Percentiles rank a stretch among this genome's conserved stretches.
Evolutionary conservation across 176 grass and related monocot genomes (phyloP).

Genomic region (Rhipidocladum racemiflorum): DNA sequence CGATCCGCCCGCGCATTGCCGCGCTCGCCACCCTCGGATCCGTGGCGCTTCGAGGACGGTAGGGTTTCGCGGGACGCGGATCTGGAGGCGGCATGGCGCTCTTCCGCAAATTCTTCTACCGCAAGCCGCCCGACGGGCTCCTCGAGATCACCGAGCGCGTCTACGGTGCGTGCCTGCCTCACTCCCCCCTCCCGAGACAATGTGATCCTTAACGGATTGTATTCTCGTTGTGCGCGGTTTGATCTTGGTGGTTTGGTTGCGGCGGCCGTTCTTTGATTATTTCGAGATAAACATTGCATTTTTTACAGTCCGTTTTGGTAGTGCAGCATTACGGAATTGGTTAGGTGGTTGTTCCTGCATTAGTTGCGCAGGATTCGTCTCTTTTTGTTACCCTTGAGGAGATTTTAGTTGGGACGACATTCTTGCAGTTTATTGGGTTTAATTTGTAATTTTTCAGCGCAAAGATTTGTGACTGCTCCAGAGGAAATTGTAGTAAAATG

Average conservation of each 20-base stretch:
- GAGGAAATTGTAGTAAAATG: neutral
- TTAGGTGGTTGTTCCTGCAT: neutral
- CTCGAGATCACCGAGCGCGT: conserved; percentile 95
- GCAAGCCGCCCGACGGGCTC: conserved; percentile 94
- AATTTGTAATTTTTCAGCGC: neutral
- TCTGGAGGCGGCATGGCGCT: conserved; percentile 66
- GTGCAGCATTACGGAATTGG: neutral
- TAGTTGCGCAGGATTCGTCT: neutral
- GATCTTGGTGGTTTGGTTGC: neutral
- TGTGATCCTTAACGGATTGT: neutral
- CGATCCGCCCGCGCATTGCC: conserved; percentile 29
- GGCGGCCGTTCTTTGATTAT: neutral
- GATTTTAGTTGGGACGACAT: neutral
- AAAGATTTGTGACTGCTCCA: neutral
- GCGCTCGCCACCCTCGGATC: neutral
- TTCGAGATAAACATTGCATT: neutral
- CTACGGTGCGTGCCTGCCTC: conserved; percentile 56
- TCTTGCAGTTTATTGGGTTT: conserved; percentile 1
- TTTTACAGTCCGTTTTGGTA: neutral
- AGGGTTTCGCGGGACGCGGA: conserved; percentile 20
- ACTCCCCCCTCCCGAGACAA: neutral
- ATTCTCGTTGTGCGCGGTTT: neutral
- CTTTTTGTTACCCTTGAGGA: neutral
- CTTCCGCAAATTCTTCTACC: conserved; percentile 98
- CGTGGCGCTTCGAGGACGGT: conserved; percentile 3